These are phyloP conservation scores for Paracamarosporium sp. DNA, from an alignment of 2,329 filamentous ascomycete genomes.

Conservation along the genomic window DNA sequence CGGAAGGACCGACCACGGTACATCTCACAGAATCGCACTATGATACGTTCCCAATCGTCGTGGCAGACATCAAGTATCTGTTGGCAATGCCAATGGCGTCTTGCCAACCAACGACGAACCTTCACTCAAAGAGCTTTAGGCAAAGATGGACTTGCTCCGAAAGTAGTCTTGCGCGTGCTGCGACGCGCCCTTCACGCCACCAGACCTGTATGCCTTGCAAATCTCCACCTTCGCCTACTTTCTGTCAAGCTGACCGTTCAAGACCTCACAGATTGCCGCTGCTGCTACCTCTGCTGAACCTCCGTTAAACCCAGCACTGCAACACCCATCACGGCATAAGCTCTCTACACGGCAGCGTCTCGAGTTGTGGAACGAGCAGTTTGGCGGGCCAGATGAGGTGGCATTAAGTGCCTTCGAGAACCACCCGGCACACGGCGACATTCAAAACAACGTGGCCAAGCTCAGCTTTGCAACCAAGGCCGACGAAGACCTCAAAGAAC, in stretches of 20 bases:
- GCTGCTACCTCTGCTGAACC: conserved; percentile 10
- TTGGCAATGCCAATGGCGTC: conserved; percentile 33
- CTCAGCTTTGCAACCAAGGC: conserved; percentile 27
- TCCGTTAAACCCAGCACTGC: conserved; percentile 18
- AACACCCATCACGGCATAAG: conserved; percentile 16
- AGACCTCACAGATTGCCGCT: conserved; percentile 23
- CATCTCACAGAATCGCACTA: not conserved
- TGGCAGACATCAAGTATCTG: conserved; percentile 25
- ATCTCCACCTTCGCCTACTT: too few relatives aligned
- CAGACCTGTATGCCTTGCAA: conserved; percentile 19
- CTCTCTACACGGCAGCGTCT: conserved; percentile 37
- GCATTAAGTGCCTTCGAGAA: conserved; percentile 38
- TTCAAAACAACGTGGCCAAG: conserved; percentile 33
- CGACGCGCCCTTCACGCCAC: conserved; percentile 31
- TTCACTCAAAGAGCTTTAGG: conserved; percentile 4
- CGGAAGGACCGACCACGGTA: conserved; percentile 3
- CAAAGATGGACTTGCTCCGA: conserved; percentile 12
- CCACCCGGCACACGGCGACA: conserved; percentile 29
- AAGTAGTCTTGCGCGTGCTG: conserved; percentile 15
- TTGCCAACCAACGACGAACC: conserved; percentile 13
- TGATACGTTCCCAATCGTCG: conserved; percentile 1
- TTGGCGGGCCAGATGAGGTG: conserved; percentile 42
- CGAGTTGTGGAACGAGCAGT: conserved; percentile 52
- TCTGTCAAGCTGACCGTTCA: conserved; percentile 12
- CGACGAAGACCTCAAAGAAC: conserved; percentile 28